Evolutionary conservation across 192 early-diverging fungal genomes (phyloP), one percentile per base, ranked within the genome.

Genomic region (Coemansia sp.): DNA sequence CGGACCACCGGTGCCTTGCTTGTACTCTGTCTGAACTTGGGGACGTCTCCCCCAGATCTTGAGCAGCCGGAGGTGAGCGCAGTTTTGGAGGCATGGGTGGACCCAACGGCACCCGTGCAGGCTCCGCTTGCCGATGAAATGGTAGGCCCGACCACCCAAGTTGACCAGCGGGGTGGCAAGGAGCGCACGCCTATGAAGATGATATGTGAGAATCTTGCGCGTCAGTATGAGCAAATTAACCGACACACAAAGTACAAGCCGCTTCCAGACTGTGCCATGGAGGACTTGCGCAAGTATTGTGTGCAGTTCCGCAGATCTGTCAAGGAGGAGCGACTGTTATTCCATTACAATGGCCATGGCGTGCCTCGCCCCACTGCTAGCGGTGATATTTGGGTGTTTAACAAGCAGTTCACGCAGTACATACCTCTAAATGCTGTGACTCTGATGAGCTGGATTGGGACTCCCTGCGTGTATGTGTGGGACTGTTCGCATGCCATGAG

Each of bases 351-450:
- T 63, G 97, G 97, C 19, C 97, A 97, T 61, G 97, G 97, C 53
- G 97, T 99, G 19, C 97, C 97, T 6, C 91, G 91, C 63, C 95
- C 97, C 14, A 97, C 95, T 11, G 73, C 84, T 14, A 92, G 91
- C 64, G 97, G 97, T 57, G 97, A 99, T 70, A 92, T 97, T 51
- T 99, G 97, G 97, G 95, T 95, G 36, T 99, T 99, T 69, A 97
- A 99, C 85, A 92, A 92, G 70, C 89, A 89, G 61, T 97, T 94
- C 85, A 97, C 95, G 32, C 97, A 99, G 85, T 99, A 99, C 83
- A 94, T 99, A 63, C 97, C 97, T 6, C 90, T 96, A 19, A 92
- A 89, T 31, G 78, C 96, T 8, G 86, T 92, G 72, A 95, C 97
- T 69, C 80, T 99, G 54, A 94, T 97, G 81, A 88, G 87, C 39